phyloP scores from a whole-genome alignment of 1,284 basidiomycete species.

The Exsudoporus floridanus region DNA sequence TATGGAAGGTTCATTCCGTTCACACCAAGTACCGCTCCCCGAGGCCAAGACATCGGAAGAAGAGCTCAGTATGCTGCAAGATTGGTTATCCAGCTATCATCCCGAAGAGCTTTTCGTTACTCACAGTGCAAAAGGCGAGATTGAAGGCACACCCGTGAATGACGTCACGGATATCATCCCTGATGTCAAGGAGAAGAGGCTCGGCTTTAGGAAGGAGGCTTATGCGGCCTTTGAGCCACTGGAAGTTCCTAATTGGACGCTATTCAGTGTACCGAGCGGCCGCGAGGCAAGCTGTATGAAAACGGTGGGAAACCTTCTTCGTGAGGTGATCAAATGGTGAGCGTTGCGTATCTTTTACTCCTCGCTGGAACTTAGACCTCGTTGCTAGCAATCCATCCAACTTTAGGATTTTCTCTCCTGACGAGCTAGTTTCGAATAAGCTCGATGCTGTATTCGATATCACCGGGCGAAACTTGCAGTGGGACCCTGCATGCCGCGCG shows the following conservation, averaged over 20 bases:
- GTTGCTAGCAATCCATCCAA: conserved; percentile 59
- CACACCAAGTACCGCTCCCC: conserved; percentile 83
- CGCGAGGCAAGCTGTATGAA: conserved; percentile 77
- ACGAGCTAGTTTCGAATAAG: conserved; percentile 89
- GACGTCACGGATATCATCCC: conserved; percentile 62
- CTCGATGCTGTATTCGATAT: conserved; percentile 73
- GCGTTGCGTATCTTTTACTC: conserved; percentile 15
- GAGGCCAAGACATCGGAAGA: conserved; percentile 60
- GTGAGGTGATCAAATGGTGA: conserved; percentile 56
- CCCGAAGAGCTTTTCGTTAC: conserved; percentile 61
- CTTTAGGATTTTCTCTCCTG: conserved; percentile 91
- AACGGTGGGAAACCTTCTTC: conserved; percentile 59
- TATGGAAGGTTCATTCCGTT: conserved; percentile 75
- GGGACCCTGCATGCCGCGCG: conserved; percentile 64
- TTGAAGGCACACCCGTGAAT: conserved; percentile 47
- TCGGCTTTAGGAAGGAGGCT: conserved; percentile 67
- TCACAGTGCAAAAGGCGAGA: not conserved
- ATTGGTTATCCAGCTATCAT: conserved; percentile 71
- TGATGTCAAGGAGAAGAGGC: conserved; percentile 48
- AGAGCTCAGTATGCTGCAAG: conserved; percentile 61
- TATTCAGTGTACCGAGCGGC: conserved; percentile 53
- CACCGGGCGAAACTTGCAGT: conserved; percentile 77
- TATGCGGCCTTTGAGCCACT: conserved; percentile 66
- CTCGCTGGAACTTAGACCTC: not conserved
- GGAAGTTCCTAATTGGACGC: conserved; percentile 64